Evolutionary conservation across 2,329 filamentous ascomycete genomes (phyloP).

Genomic region (Graphiopsis chlorocephala): DNA sequence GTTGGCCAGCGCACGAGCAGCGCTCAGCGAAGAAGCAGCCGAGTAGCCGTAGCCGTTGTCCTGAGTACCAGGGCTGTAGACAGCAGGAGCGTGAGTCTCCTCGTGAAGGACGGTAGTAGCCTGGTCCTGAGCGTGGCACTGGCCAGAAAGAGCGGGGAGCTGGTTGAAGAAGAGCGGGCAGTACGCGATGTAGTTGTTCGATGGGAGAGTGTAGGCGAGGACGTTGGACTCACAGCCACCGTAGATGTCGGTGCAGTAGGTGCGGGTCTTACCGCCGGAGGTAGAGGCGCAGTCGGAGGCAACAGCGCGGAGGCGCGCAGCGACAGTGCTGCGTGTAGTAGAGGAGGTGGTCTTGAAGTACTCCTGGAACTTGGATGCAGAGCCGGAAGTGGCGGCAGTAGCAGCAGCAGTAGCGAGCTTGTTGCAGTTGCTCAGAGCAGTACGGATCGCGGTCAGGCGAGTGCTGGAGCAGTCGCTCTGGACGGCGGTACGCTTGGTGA

Average conservation of each 20-base stretch:
- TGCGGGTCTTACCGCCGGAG: slow-evolving; percentile 48
- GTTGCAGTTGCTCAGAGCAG: slow-evolving; percentile 55
- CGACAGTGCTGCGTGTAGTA: slow-evolving; percentile 49
- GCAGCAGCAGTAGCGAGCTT: slow-evolving; percentile 54
- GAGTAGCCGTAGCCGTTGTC: slow-evolving; percentile 61
- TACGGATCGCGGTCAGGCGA: slow-evolving; percentile 44
- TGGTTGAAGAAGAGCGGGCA: slow-evolving; percentile 59
- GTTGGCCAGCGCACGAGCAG: slow-evolving; percentile 56
- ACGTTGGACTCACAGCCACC: slow-evolving; percentile 51
- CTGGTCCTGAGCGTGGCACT: slow-evolving; percentile 64
- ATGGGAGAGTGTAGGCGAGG: slow-evolving; percentile 58
- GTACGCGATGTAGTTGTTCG: slow-evolving; percentile 54
- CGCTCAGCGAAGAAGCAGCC: slow-evolving; percentile 45
- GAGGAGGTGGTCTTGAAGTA: slow-evolving; percentile 59
- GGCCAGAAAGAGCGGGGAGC: slow-evolving; percentile 48
- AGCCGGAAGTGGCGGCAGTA: slow-evolving; percentile 50
- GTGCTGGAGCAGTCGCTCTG: slow-evolving; percentile 50
- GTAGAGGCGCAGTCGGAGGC: slow-evolving; percentile 55
- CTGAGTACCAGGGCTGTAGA: slow-evolving; percentile 47
- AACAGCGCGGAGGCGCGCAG: slow-evolving; percentile 52
- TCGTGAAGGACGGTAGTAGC: slow-evolving; percentile 65
- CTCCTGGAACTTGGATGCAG: slow-evolving; percentile 18
- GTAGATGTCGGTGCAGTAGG: slow-evolving; percentile 60
- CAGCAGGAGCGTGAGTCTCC: slow-evolving; percentile 57
- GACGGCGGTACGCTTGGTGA: slow-evolving; percentile 52